Conservation (phyloP, 805 yeast genomes). For the Yarrowia keelungensis region DNA sequence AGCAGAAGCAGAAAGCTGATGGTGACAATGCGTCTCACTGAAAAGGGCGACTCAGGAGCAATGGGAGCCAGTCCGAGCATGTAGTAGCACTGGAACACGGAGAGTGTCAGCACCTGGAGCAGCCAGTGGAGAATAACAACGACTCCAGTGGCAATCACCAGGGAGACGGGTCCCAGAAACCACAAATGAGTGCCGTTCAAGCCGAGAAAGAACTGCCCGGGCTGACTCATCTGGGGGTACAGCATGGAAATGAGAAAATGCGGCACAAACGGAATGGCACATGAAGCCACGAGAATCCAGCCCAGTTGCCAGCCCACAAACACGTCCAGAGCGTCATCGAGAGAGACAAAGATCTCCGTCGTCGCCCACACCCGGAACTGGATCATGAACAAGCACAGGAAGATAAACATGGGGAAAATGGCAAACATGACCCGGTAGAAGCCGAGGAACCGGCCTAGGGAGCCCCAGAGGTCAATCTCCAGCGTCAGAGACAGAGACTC, state of each 20-base stretch:
- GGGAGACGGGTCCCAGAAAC: constrained; percentile 32
- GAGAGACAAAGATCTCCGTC: constrained; percentile 54
- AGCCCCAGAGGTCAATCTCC: constrained; percentile 61
- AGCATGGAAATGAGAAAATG: constrained; percentile 15
- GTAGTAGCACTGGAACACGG: constrained; percentile 15
- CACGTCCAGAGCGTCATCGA: constrained; percentile 56
- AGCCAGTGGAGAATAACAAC: constrained; percentile 26
- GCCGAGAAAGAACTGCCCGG: constrained; percentile 9
- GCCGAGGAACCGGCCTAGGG: constrained; percentile 69
- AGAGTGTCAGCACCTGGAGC: background rate
- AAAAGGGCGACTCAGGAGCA: constrained; percentile 13
- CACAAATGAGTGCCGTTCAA: constrained; percentile 20
- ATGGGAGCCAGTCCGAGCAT: constrained; percentile 6
- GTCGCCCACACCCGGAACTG: constrained; percentile 58
- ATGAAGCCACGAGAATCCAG: constrained; percentile 45
- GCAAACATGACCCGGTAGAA: constrained; percentile 76
- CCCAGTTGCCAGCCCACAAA: constrained; percentile 49
- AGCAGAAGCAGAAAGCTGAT: constrained; percentile 50
- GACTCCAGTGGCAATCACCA: constrained; percentile 24
- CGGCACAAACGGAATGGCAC: constrained; percentile 47
- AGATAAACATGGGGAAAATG: constrained; percentile 68
- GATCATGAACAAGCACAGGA: constrained; percentile 58
- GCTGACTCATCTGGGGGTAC: constrained; percentile 12
- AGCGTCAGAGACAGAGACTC: constrained; percentile 42
- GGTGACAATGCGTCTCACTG: constrained; percentile 9